A percentile compares a stretch with the other conserved stretches of the same genome.
Conservation (phyloP, 1,284 basidiomycete genomes). For the Trichosporon sp. region DNA sequence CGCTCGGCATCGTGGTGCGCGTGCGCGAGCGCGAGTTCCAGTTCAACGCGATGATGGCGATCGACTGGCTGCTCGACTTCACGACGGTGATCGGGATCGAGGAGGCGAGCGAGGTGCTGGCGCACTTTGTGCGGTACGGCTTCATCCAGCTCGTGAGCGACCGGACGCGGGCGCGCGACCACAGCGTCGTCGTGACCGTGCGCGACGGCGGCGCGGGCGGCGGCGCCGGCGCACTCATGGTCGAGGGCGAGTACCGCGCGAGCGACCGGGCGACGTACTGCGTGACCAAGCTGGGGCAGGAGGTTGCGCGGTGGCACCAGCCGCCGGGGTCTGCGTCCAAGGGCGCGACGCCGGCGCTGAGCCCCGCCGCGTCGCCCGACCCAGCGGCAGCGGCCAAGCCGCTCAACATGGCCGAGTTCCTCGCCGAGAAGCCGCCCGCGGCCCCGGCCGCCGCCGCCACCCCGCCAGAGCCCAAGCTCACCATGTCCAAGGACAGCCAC, state of each 20-base stretch:
- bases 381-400: not conserved
- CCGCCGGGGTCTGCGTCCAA: not conserved
- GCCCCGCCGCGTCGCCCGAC: not conserved
- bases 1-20: conserved; percentile 49
- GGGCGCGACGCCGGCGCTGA: conserved; percentile 45
- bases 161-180: conserved; percentile 70
- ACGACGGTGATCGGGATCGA: conserved; percentile 93
- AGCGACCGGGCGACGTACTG: conserved; percentile 91
- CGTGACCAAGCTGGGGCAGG: conserved; percentile 83
- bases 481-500: conserved; percentile 67
- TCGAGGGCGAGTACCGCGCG: conserved; percentile 88
- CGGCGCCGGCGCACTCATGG: conserved; percentile 42
- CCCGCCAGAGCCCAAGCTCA: conserved; percentile 13
- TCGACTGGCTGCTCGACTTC: conserved; percentile 97
- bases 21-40: conserved; percentile 58
- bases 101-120: conserved; percentile 94
- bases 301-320: conserved; percentile 74
- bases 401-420: conserved; percentile 16
- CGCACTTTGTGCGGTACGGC: conserved; percentile 94
- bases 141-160: conserved; percentile 71
- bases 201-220: conserved; percentile 43
- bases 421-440: conserved; percentile 14
- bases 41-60: conserved; percentile 77
- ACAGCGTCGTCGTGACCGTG: conserved; percentile 81
- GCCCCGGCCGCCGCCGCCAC: not conserved